These are phyloP conservation scores for Aspergillus leporis DNA, from an alignment of 495 filamentous ascomycete species.

Conservation along the genomic window DNA sequence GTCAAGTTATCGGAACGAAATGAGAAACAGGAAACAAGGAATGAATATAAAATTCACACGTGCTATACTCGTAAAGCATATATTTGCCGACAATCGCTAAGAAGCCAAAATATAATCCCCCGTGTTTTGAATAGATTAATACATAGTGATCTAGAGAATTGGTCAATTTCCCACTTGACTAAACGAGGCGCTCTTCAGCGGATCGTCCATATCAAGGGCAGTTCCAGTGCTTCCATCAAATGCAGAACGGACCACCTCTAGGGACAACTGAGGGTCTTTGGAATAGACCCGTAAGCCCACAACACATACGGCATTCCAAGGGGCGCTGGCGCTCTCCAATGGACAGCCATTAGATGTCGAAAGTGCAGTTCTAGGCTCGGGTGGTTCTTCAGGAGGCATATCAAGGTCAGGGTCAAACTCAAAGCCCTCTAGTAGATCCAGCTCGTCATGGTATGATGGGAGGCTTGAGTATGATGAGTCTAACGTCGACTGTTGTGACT, in stretches of 20 bases:
- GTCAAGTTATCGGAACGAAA: background rate
- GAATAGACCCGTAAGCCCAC: slow-evolving; percentile 76
- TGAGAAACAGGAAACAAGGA: background rate
- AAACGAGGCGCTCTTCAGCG: slow-evolving; percentile 39
- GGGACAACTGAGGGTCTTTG: slow-evolving; percentile 52
- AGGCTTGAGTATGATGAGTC: slow-evolving; percentile 28
- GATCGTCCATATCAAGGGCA: slow-evolving; percentile 56
- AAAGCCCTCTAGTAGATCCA: slow-evolving; percentile 43
- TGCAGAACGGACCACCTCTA: slow-evolving; percentile 56
- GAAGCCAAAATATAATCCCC: background rate
- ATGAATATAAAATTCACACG: background rate
- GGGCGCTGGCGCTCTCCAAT: slow-evolving; percentile 42
- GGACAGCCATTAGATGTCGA: slow-evolving; percentile 11
- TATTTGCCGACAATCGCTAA: background rate
- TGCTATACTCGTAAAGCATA: background rate
- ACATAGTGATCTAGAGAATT: background rate
- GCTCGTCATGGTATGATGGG: slow-evolving; percentile 23
- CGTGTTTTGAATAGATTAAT: background rate
- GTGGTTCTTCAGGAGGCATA: slow-evolving; percentile 40
- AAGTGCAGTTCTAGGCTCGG: slow-evolving; percentile 1
- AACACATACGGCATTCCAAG: slow-evolving; percentile 86
- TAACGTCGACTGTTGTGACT: slow-evolving; percentile 30
- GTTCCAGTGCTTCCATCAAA: slow-evolving; percentile 51
- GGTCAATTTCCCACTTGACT: background rate
- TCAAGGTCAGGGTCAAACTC: slow-evolving; percentile 51